These are phyloP conservation scores for Saccharum spontaneum DNA, from an alignment of 176 grass and related monocot species.

Conservation along the genomic window DNA sequence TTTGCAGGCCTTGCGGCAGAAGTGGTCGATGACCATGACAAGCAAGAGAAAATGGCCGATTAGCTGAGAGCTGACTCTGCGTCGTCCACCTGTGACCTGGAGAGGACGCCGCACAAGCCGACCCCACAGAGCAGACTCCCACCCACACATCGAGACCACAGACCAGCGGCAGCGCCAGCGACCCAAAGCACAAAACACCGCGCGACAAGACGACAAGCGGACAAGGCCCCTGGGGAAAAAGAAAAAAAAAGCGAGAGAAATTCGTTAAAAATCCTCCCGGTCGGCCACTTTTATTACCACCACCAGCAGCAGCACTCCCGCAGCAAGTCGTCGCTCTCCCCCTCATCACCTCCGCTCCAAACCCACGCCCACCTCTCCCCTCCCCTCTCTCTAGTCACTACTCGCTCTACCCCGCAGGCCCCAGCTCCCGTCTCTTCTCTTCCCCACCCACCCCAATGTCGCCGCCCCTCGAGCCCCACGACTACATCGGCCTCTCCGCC, in stretches of 20 bases:
- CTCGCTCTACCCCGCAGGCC: neutral
- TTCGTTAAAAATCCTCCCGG: constrained; percentile 46
- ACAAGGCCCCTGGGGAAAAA: neutral
- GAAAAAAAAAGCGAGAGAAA: neutral
- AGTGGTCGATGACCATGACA: neutral
- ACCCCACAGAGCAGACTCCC: neutral
- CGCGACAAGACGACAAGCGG: constrained; percentile 48
- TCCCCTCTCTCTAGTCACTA: neutral
- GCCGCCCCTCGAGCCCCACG: constrained; percentile 49
- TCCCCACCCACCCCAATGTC: constrained; percentile 36
- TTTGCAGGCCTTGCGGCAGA: no score
- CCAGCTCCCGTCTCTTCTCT: neutral
- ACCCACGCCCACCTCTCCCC: neutral
- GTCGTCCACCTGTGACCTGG: constrained; percentile 1
- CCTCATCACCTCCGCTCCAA: neutral
- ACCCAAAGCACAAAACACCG: neutral
- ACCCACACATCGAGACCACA: neutral
- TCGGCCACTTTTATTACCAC: constrained; percentile 52
- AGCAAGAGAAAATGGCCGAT: no score
- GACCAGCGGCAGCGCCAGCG: neutral
- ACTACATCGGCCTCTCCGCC: constrained; percentile 59
- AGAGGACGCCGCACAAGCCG: neutral
- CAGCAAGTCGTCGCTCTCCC: constrained; percentile 11
- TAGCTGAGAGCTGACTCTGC: constrained; percentile 6
- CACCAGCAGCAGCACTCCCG: neutral